Base-by-base conservation (phyloP, 306 rosid genomes). In the Carpinus viminea region DNA sequence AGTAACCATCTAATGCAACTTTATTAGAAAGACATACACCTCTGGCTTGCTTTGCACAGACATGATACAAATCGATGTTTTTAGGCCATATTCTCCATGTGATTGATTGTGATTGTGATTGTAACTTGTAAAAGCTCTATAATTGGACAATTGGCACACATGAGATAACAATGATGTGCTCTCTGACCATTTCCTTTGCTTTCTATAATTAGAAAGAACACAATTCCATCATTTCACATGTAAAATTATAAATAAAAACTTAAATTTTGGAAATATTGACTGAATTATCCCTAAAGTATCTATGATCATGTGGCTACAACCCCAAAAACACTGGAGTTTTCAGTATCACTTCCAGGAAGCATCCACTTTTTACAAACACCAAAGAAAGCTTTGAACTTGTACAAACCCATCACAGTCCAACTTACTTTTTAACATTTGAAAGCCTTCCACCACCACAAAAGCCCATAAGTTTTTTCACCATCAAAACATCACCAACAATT, bases 191-290 rank as follows among this genome's bases (percentile, higher is more conserved):
- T 4, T 66, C 18, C 43, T 62, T 28, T 15, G 12, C 45, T 0
- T 28, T 28, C 16, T 12, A 31, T 21, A 62, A 62, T 24, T 62
- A 2, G 36, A 28, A 62, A 62, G n/a, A 62, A 13, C 15, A 24
- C 65, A 62, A 62, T 28, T 62, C 68, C 68, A 61, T 61, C 68
- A 61, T 57, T 24, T 21, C 64, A 38, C 34, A 21, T 57, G 8
- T 17, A 64, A 65, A 38, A 17, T 38, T 34, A 1, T 0, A 17
- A 17, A 4, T 4, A 66, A 38, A 66, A 41, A 17, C 50, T n/a
- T 1, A 9, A 21, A 3, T 66, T 66, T n/a, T 41, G 24, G 16
- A 17, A 66, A 18, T 17, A 66, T 41, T 17, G 26, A 66, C 28
- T 18, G 51, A 61, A 28, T 5, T 4, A 28, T 13, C 45, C 43